Percentiles rank a stretch among this genome's conserved stretches.
These are phyloP conservation scores for Citrus reticulata DNA, from an alignment of 345 rosid species.

Conservation along the genomic window DNA sequence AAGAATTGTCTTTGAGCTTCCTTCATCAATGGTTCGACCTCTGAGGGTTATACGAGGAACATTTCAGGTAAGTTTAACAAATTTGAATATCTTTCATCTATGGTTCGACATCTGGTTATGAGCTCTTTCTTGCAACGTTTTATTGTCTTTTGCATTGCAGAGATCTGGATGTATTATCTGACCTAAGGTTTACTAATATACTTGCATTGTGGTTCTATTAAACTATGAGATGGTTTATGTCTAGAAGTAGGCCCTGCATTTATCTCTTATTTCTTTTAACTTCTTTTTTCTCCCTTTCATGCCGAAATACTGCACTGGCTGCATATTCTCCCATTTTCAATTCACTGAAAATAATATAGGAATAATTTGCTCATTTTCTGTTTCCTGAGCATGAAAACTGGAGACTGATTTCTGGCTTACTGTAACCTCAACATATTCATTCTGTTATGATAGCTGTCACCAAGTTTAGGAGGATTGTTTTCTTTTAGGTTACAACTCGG, in stretches of 20 bases:
- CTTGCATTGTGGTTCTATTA: neutral
- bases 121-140: neutral
- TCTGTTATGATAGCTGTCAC: neutral
- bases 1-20: slow-evolving; percentile 86
- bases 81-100: neutral
- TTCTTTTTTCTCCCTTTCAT: neutral
- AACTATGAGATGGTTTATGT: neutral
- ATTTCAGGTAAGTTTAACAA: slow-evolving; percentile 65
- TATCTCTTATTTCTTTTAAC: neutral
- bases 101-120: neutral
- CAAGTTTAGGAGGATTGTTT: slow-evolving; percentile 3
- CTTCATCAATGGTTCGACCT: slow-evolving; percentile 94
- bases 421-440: neutral
- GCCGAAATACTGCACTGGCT: neutral
- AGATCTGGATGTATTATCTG: neutral
- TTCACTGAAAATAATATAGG: neutral
- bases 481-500: slow-evolving; percentile 74
- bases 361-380: slow-evolving; percentile 3
- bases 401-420: neutral
- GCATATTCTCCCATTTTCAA: neutral
- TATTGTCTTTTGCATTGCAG: neutral
- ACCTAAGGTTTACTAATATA: neutral
- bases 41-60: slow-evolving; percentile 82
- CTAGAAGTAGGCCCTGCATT: neutral
- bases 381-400: slow-evolving; percentile 3